phyloP scores from a whole-genome alignment of 148 eudicot species.

The Bassia scoparia region DNA sequence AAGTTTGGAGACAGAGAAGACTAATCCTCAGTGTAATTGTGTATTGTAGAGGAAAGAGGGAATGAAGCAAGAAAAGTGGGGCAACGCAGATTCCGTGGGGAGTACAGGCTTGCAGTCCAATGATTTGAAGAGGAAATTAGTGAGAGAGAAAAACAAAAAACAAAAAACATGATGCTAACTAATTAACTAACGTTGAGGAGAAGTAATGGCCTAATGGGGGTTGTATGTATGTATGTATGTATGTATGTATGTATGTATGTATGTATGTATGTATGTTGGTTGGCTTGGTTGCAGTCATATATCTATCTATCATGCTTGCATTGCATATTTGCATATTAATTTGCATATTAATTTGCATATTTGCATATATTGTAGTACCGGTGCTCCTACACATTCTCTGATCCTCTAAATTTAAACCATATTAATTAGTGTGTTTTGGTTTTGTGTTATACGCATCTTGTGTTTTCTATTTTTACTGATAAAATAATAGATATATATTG shows the following conservation, averaged over 20 bases:
- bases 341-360: no score
- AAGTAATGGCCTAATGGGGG: conserved; percentile 14
- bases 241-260: no score
- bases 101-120: conserved; percentile 18
- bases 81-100: conserved; percentile 14
- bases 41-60: neutral
- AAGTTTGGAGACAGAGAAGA: no score
- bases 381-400: conserved; percentile 1
- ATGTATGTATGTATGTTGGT: no score
- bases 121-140: conserved; percentile 1
- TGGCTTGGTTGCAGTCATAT: conserved; percentile 5
- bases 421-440: neutral
- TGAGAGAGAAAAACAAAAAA: neutral
- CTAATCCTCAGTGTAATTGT: no score
- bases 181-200: conserved; percentile 7
- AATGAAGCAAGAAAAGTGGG: neutral
- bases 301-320: neutral
- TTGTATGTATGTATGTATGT: no score
- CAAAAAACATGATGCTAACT: no score
- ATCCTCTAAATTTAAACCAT: neutral
- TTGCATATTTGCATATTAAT: no score
- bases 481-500: neutral
- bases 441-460: neutral
- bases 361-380: no score
- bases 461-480: neutral